A percentile compares a stretch with the other conserved stretches of the same genome.
Conservation (phyloP, 352 stramenopile genomes). For the Pythium coloratum region DNA sequence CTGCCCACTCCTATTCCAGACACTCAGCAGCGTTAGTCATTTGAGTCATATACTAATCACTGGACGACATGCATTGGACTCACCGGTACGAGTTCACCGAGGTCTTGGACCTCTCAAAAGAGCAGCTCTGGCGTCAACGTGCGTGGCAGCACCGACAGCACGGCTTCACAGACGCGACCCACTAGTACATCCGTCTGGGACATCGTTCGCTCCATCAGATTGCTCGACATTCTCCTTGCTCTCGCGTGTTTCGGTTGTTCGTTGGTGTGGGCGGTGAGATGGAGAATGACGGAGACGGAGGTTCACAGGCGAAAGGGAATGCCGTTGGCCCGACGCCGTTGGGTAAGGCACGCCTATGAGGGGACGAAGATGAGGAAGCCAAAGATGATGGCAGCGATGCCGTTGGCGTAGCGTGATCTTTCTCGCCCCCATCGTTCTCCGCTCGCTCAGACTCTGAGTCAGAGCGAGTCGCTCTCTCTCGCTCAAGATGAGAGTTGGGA, state of each 20-base stretch:
- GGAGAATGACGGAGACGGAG: neutral
- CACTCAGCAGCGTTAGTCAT: neutral
- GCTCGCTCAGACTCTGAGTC: no score
- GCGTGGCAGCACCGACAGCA: conserved; percentile 9
- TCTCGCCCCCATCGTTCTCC: neutral
- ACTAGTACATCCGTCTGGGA: conserved; percentile 6
- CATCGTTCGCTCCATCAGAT: conserved; percentile 4
- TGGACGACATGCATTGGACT: neutral
- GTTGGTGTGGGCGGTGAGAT: neutral
- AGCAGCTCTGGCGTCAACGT: conserved; percentile 11
- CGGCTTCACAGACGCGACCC: conserved; percentile 1
- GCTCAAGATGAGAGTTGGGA: neutral
- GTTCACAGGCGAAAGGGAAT: neutral
- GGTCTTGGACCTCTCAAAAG: conserved; percentile 14
- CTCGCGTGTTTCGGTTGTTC: neutral
- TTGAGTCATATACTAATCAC: neutral
- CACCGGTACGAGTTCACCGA: conserved; percentile 16
- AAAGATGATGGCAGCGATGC: neutral
- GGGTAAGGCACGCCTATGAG: neutral
- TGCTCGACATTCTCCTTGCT: conserved; percentile 4
- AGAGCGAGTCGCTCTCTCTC: no score
- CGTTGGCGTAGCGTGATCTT: neutral
- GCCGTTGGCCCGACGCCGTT: neutral
- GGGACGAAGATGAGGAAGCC: neutral
- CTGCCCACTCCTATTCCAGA: conserved; percentile 10